phyloP scores from a whole-genome alignment of 208 protist genomes.

The Acanthamoeba royreba region DNA sequence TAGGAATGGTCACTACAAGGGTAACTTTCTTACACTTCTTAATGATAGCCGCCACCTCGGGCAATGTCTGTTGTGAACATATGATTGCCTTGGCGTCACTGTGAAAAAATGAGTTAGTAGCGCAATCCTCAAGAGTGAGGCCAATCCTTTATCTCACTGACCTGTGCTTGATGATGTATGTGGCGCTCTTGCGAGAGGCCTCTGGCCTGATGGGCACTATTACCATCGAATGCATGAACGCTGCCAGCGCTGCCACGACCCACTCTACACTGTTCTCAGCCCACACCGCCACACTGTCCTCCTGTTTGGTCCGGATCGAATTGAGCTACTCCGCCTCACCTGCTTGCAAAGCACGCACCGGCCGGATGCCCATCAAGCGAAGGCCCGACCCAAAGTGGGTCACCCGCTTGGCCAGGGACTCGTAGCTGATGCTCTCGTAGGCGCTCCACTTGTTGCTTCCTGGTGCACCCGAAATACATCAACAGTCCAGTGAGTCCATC shows the following conservation, averaged over 20 bases:
- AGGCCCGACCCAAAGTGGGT: slow-evolving; percentile 12
- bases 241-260: not conserved
- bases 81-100: not conserved
- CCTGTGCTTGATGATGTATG: slow-evolving; percentile 8
- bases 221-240: not conserved
- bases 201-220: not conserved
- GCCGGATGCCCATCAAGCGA: not conserved
- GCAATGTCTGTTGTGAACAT: not conserved
- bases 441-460: not conserved
- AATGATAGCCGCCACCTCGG: not conserved
- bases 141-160: too few relatives aligned
- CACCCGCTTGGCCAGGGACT: not conserved
- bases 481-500: too few relatives aligned
- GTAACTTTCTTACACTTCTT: not conserved
- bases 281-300: not conserved
- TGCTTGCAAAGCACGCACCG: not conserved
- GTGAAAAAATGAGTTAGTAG: not conserved
- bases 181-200: not conserved
- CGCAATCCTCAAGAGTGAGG: not conserved
- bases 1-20: not conserved
- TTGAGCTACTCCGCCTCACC: too few relatives aligned
- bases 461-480: too few relatives aligned
- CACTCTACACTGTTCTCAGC: slow-evolving; percentile 27
- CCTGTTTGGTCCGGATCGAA: not conserved
- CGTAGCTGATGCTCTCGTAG: not conserved